Evolutionary conservation across 495 filamentous ascomycete genomes (phyloP), one percentile per base, ranked within the genome.

Genomic region (Tetracladium marchalianum): DNA sequence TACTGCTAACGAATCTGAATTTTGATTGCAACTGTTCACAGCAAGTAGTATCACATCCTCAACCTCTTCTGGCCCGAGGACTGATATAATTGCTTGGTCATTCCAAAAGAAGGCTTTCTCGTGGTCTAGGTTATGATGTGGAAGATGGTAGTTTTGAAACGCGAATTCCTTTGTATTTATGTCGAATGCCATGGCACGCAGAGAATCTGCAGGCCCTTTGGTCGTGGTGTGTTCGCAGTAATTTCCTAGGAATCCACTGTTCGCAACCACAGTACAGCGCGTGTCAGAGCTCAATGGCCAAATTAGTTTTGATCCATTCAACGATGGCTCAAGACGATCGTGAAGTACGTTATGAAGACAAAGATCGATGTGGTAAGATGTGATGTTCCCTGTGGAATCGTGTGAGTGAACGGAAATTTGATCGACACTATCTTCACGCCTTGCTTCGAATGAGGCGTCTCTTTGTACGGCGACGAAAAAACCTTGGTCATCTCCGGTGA

Each of bases 131-230:
- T n/a, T 11, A 42, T 12, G 12, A 11, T 22, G 16, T 4, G 39
- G 34, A 16, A 31, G 17, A 37, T 19, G 40, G 31, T 42, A 34
- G 24, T n/a, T n/a, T 10, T 11, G 19, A 18, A 41, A 31, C 16
- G 15, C 39, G 27, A 49, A 49, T 5, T 31, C 5, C 11, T 24
- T 32, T 0, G 34, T 39, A 15, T 38, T 18, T 22, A 49, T 49
- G 19, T 49, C 34, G 35, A 49, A 49, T 31, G n/a, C 42, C 16
- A 41, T 22, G 2, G 35, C 32, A 18, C 40, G 9, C 10, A 13
- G 18, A 24, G 11, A 36, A 5, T 15, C 36, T 1, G 1, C 13
- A 40, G 17, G 11, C n/a, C 36, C 27, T 1, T 17, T 12, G n/a
- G 11, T 11, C 12, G 19, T 5, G 11, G 1, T 11, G 17, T 40